Evolutionary conservation across 805 yeast genomes (phyloP).

Genomic region (Millerozyma miso): DNA sequence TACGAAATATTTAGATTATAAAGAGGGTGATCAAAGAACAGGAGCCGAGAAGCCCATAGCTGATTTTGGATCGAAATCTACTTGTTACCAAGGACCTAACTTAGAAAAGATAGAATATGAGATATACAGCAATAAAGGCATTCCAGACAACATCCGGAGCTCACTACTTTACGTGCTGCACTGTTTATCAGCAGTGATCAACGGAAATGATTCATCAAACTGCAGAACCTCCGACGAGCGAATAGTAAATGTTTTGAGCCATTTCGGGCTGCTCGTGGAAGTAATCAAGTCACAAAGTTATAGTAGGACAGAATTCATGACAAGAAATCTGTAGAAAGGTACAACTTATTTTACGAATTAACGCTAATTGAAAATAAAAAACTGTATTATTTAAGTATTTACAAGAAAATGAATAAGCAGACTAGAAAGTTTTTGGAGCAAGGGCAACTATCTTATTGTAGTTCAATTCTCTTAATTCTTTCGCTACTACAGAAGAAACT

Average conservation of each 20-base stretch:
- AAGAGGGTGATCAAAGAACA: neutral
- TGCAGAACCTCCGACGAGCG: neutral
- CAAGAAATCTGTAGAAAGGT: no score
- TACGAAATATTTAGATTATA: neutral
- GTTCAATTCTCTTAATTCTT: constrained; percentile 79
- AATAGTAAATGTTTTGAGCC: neutral
- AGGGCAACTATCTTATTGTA: constrained; percentile 82
- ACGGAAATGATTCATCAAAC: neutral
- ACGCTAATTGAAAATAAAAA: constrained; percentile 1
- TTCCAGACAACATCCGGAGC: neutral
- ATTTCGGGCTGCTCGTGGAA: neutral
- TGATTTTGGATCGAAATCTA: neutral
- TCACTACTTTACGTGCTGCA: neutral
- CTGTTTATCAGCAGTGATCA: neutral
- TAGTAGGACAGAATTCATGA: no score
- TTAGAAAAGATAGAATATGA: neutral
- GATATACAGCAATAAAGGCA: neutral
- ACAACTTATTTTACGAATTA: neutral
- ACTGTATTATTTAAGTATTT: neutral
- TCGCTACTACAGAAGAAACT: constrained; percentile 85
- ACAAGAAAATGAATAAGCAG: neutral
- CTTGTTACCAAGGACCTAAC: neutral
- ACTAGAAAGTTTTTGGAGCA: constrained; percentile 64
- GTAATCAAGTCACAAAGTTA: neutral
- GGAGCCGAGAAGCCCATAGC: neutral